Percentiles rank a stretch among this genome's conserved stretches.
These are phyloP conservation scores for Balakata baccata DNA, from an alignment of 345 rosid genomes.

Conservation along the genomic window DNA sequence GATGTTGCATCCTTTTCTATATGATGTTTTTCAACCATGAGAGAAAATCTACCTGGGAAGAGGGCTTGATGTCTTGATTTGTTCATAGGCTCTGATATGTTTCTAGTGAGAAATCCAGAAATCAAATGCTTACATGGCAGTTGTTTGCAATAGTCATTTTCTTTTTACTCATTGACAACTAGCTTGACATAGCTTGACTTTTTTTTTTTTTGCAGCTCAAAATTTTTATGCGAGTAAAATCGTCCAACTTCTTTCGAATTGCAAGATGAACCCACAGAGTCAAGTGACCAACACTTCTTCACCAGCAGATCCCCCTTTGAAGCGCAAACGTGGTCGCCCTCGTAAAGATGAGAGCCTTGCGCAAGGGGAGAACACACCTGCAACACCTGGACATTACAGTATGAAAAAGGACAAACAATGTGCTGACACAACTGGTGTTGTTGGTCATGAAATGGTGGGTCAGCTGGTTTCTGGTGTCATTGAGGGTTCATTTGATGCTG, in stretches of 20 bases:
- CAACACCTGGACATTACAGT: constrained; percentile 25
- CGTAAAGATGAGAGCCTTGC: constrained; percentile 37
- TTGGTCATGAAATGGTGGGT: constrained; percentile 44
- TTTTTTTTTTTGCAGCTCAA: constrained; percentile 30
- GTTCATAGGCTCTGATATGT: neutral
- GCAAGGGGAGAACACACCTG: constrained; percentile 30
- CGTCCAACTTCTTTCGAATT: neutral
- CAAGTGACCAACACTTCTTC: constrained; percentile 31
- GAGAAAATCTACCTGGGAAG: neutral
- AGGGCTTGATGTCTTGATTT: no score
- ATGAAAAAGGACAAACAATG: constrained; percentile 27
- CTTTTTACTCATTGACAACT: neutral
- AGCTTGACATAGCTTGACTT: neutral
- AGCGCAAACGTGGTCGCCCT: constrained; percentile 62
- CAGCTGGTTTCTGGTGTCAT: constrained; percentile 54
- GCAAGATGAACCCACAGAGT: constrained; percentile 38
- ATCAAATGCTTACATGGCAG: neutral
- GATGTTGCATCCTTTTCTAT: no score
- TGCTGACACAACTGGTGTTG: constrained; percentile 16
- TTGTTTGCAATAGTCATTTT: neutral
- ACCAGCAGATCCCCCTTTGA: constrained; percentile 37
- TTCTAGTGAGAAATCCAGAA: neutral
- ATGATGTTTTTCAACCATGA: no score
- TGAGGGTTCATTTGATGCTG: constrained; percentile 61
- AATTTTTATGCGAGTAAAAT: neutral